Conservation (phyloP, 2,329 filamentous ascomycete species). For the Ramularia endophylla region DNA sequence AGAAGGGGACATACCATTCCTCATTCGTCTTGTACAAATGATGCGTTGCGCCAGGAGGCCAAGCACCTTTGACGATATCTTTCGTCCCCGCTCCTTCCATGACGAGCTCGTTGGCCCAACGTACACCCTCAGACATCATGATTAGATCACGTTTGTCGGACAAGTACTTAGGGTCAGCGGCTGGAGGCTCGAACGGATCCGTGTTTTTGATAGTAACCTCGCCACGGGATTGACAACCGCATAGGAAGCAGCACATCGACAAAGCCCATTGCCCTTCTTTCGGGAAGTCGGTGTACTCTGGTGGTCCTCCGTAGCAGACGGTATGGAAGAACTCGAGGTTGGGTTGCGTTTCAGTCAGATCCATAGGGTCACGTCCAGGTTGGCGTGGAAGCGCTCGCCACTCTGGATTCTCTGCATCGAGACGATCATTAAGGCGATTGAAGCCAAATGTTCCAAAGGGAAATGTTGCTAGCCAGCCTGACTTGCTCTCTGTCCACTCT, state of each 20-base stretch:
- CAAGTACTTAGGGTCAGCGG: constrained; percentile 55
- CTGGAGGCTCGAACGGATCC: constrained; percentile 48
- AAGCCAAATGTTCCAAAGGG: constrained; percentile 59
- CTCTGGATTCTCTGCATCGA: constrained; percentile 45
- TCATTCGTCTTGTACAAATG: constrained; percentile 49
- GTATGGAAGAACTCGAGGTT: constrained; percentile 60
- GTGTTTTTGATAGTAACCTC: constrained; percentile 46
- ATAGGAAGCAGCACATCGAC: constrained; percentile 55
- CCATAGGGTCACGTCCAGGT: constrained; percentile 57
- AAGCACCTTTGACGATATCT: constrained; percentile 54
- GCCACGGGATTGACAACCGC: constrained; percentile 53
- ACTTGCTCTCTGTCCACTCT: constrained; percentile 54
- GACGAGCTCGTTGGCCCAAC: constrained; percentile 55
- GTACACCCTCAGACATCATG: constrained; percentile 54
- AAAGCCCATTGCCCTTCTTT: too few relatives aligned
- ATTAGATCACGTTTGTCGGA: constrained; percentile 53
- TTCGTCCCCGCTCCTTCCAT: constrained; percentile 53
- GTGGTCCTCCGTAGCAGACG: too few relatives aligned
- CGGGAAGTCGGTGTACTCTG: too few relatives aligned
- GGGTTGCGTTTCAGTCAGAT: constrained; percentile 50
- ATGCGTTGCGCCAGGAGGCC: constrained; percentile 49
- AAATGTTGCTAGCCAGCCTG: constrained; percentile 54
- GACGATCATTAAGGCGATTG: constrained; percentile 55
- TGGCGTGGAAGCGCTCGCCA: constrained; percentile 45
- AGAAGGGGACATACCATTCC: too few relatives aligned